Conservation (phyloP, 768 basidiomycete genomes). For the Auricularia sp. region DNA sequence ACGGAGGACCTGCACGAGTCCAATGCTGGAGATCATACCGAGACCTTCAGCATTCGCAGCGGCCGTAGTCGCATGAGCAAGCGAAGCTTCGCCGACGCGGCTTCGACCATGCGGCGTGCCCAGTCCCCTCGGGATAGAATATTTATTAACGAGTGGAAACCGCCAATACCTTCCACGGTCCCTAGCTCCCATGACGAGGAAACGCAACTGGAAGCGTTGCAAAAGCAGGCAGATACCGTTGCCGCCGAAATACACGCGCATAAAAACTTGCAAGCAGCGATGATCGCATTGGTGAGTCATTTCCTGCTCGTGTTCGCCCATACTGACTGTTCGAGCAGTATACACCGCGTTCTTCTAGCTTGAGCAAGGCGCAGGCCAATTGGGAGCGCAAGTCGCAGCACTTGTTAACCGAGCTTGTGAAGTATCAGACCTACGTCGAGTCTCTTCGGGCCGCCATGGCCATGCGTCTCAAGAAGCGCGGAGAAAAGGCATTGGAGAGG, state of each 20-base stretch:
- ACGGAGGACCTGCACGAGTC: constrained; percentile 42
- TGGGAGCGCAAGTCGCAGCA: constrained; percentile 91
- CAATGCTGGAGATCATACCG: constrained; percentile 40
- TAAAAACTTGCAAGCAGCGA: constrained; percentile 72
- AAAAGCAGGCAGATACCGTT: constrained; percentile 66
- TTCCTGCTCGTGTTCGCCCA: constrained; percentile 10
- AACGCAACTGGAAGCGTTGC: constrained; percentile 78
- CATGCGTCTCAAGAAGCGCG: constrained; percentile 78
- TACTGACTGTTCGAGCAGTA: constrained; percentile 42
- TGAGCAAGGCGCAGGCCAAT: constrained; percentile 69
- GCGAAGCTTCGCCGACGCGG: constrained; percentile 62
- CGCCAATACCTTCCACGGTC: constrained; percentile 75
- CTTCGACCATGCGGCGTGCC: constrained; percentile 49
- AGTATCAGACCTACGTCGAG: constrained; percentile 92
- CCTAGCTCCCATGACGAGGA: constrained; percentile 87
- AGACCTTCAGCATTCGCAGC: constrained; percentile 65
- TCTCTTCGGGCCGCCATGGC: constrained; percentile 76
- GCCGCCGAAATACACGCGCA: constrained; percentile 75
- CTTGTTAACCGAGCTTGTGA: constrained; percentile 83
- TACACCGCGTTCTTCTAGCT: constrained; percentile 61
- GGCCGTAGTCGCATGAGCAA: constrained; percentile 64
- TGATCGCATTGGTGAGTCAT: constrained; percentile 59
- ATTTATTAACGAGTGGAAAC: constrained; percentile 88
- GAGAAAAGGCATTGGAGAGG: constrained; percentile 70
- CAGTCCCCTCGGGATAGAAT: constrained; percentile 68